Evolutionary conservation across 331 rosid genomes (phyloP), one percentile per base, ranked within the genome.

Genomic region (Erythrophleum ivorense): DNA sequence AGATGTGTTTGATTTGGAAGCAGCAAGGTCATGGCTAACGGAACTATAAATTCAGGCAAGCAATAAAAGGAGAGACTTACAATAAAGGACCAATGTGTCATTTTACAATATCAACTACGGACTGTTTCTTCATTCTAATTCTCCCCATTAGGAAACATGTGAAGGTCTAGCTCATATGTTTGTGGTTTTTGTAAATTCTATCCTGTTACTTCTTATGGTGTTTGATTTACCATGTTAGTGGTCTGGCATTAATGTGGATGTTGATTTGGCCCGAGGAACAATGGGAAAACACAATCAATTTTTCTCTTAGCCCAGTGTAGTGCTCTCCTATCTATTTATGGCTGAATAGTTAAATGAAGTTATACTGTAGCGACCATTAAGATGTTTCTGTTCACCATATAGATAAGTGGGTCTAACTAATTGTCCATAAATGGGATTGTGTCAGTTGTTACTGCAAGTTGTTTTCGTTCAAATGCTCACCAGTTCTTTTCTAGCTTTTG

Each of bases 251-350:
- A 40, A 24, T 24, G 29, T 66, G 49, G 38, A 52, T 29, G 38
- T 58, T 60, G 41, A 72, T 62, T 50, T 80, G 46, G 34, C 11
- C 52, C 34, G 33, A 59, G 9, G 7, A n/a, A 40, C 4, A 2
- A 16, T 59, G 14, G n/a, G n/a, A 57, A 34, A 55, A 14, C 19
- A 67, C 57, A 45, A n/a, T 69, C 72, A 77, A 3, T 76, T 76
- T 57, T 33, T 59, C 66, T 36, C 31, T 31, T 29, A 31, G 40
- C 45, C 19, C 19, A 29, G 63, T 9, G 34, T 76, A 46, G 19
- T 36, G 71, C 24, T 83, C 31, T 33, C 34, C 19, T 21, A 21
- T 78, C 45, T 46, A 33, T 60, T 29, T 72, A 16, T 72, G 66
- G 71, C 40, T 19, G 31, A 40, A 6, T 16, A 16, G 52, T 7